These are phyloP conservation scores for Xylariaceae sp. DNA, from an alignment of 2,329 filamentous ascomycete species.

Conservation along the genomic window DNA sequence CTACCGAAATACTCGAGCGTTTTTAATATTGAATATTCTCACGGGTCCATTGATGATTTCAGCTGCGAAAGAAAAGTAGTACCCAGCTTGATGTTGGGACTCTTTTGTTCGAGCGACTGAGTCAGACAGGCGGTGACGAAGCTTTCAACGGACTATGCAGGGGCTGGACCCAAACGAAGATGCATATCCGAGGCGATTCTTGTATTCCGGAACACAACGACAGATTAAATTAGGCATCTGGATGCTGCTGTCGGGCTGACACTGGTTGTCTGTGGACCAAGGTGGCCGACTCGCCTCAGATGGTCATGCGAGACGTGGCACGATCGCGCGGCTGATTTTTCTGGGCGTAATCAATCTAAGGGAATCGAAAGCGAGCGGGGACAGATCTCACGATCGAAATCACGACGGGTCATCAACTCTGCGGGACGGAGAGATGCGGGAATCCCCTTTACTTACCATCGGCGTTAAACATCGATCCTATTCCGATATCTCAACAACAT, in stretches of 20 bases:
- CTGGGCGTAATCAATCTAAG: constrained; percentile 19
- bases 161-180: constrained; percentile 24
- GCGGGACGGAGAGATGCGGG: constrained; percentile 29
- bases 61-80: constrained; percentile 33
- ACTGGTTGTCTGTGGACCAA: constrained; percentile 30
- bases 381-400: constrained; percentile 28
- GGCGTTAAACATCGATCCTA: constrained; percentile 21
- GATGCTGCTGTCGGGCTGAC: constrained; percentile 29
- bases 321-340: constrained; percentile 25
- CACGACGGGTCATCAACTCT: constrained; percentile 28
- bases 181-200: constrained; percentile 27
- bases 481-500: constrained; percentile 7
- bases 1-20: constrained; percentile 39
- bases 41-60: constrained; percentile 40
- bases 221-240: constrained; percentile 22
- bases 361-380: constrained; percentile 28
- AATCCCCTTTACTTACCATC: constrained; percentile 29
- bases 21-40: constrained; percentile 30
- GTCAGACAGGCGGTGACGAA: constrained; percentile 27
- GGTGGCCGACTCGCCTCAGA: constrained; percentile 21
- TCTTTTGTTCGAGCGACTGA: constrained; percentile 26
- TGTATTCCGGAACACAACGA: constrained; percentile 24
- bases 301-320: constrained; percentile 25
- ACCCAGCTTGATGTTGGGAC: constrained; percentile 32
- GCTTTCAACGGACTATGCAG: constrained; percentile 25